Conservation (phyloP, 805 yeast species). For the Trichomonascus vanleenenianus region DNA sequence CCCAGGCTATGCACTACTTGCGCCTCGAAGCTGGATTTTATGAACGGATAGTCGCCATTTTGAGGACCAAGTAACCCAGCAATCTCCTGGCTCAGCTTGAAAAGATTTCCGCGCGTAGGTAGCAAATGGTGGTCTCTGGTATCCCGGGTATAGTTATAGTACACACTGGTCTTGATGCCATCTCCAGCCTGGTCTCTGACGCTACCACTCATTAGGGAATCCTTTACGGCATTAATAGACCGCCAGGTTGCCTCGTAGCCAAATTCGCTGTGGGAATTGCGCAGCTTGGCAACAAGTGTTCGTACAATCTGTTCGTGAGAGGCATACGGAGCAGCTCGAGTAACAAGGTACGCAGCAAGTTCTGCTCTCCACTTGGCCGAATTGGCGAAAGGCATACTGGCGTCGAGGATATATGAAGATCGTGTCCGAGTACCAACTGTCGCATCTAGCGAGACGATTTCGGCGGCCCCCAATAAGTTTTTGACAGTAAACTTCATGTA, state of each 20-base stretch:
- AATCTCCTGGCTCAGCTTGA: conserved; percentile 40
- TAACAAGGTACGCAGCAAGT: conserved; percentile 41
- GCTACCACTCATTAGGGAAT: conserved; percentile 40
- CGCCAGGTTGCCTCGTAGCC: conserved; percentile 61
- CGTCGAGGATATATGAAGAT: conserved; percentile 46
- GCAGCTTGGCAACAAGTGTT: conserved; percentile 36
- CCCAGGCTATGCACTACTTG: conserved; percentile 26
- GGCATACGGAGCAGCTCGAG: conserved; percentile 45
- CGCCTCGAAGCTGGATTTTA: conserved; percentile 29
- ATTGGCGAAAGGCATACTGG: conserved; percentile 42
- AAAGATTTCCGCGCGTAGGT: conserved; percentile 39
- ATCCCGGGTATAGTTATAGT: conserved; percentile 37
- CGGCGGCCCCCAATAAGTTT: conserved; percentile 66
- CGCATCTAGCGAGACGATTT: conserved; percentile 45
- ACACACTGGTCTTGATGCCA: conserved; percentile 48
- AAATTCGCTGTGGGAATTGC: conserved; percentile 30
- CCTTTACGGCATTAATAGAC: conserved; percentile 40
- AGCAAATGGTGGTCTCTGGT: conserved; percentile 37
- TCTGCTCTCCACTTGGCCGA: conserved; percentile 47
- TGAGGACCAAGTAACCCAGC: conserved; percentile 27
- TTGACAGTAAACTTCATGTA: conserved; percentile 64
- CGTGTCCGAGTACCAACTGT: conserved; percentile 55
- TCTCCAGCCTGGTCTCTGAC: conserved; percentile 55
- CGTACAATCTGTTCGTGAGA: conserved; percentile 45
- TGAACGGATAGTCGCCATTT: conserved; percentile 22